Conservation (phyloP, 129 eudicot genomes). For the Pulicaria dysenterica region DNA sequence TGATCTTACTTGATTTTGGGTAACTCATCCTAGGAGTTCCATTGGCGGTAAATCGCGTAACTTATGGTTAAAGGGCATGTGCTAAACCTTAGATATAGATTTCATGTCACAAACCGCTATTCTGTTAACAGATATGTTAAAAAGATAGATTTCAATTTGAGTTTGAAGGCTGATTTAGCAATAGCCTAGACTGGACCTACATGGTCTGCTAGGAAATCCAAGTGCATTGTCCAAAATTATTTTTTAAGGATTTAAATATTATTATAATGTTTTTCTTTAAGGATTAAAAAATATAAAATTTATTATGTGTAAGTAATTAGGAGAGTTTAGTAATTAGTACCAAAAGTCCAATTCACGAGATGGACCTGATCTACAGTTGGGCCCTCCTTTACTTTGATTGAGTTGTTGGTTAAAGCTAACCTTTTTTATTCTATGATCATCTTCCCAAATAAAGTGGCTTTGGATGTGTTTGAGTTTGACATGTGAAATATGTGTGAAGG, state of each 20-base stretch:
- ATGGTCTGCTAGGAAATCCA: no score
- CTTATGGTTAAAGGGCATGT: no score
- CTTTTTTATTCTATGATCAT: constrained; percentile 17
- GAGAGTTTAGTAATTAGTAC: constrained; percentile 23
- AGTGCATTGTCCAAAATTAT: background rate
- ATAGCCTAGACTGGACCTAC: no score
- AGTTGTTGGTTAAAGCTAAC: constrained; percentile 24
- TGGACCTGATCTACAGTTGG: constrained; percentile 43
- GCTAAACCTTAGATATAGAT: no score
- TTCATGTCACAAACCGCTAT: no score
- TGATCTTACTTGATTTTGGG: no score
- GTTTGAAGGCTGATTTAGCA: no score
- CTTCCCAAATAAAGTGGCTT: constrained; percentile 30
- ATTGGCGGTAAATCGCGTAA: no score
- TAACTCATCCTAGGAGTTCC: no score
- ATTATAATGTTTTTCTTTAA: background rate
- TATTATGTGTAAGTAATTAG: constrained; percentile 6
- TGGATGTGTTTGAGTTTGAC: constrained; percentile 24
- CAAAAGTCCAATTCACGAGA: constrained; percentile 47
- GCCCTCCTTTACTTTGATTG: constrained; percentile 14
- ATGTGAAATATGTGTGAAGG: constrained; percentile 40
- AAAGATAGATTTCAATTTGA: no score
- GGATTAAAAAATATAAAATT: background rate
- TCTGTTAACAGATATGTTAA: no score
- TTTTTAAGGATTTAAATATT: background rate